These are phyloP conservation scores for Ceratocystis harringtonii DNA, from an alignment of 2,329 filamentous ascomycete genomes.

Conservation along the genomic window DNA sequence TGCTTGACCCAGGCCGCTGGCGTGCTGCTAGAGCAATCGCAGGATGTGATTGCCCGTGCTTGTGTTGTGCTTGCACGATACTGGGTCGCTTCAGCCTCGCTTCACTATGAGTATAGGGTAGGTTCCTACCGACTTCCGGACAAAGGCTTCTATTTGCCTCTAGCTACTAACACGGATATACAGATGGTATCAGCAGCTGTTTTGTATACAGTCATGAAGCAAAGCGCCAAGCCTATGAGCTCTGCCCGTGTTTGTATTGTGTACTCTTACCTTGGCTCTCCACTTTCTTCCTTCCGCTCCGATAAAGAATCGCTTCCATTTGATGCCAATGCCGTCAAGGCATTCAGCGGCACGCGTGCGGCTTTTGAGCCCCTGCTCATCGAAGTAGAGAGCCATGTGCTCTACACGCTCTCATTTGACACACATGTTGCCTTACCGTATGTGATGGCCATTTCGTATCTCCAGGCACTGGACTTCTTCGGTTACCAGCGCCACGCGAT, in stretches of 20 bases:
- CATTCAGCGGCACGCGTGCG: constrained; percentile 59
- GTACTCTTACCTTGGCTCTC: constrained; percentile 63
- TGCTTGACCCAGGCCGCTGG: constrained; percentile 64
- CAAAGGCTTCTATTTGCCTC: not conserved
- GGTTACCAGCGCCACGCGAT: constrained; percentile 18
- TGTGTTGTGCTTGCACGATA: constrained; percentile 70
- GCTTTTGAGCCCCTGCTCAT: constrained; percentile 49
- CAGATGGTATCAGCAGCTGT: constrained; percentile 14
- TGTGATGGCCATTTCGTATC: constrained; percentile 74
- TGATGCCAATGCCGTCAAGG: constrained; percentile 45
- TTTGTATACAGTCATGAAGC: constrained; percentile 13
- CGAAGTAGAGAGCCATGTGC: constrained; percentile 59
- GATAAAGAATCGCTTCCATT: constrained; percentile 22
- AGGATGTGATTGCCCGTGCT: constrained; percentile 73
- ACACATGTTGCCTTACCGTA: constrained; percentile 77
- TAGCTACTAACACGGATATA: not conserved
- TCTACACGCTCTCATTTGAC: constrained; percentile 65
- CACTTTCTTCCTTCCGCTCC: constrained; percentile 35
- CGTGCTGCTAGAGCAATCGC: constrained; percentile 66
- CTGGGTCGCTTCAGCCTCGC: constrained; percentile 48
- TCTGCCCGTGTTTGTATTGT: constrained; percentile 43
- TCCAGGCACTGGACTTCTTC: constrained; percentile 71
- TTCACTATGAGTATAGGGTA: constrained; percentile 44
- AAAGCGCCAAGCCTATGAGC: constrained; percentile 2
- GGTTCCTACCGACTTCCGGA: constrained; percentile 16